phyloP scores from a whole-genome alignment of 148 eudicot species.

The Fallopia convolvulus region DNA sequence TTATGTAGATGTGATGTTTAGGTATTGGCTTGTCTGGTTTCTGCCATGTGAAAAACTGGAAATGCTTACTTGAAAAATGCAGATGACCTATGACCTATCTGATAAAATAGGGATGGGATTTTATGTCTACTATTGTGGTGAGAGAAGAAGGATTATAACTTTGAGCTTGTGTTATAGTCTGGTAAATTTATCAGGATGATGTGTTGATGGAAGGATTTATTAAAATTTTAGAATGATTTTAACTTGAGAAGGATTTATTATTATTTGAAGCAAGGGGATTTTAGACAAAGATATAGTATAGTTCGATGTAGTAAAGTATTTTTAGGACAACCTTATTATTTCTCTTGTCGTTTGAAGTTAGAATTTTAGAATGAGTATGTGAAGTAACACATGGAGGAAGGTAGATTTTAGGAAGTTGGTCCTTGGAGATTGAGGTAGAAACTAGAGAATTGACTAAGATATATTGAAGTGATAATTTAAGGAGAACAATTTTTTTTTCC shows the following conservation, averaged over 20 bases:
- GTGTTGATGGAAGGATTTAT: not conserved
- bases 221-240: too few species aligned
- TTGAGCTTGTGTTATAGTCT: not conserved
- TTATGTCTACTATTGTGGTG: not conserved
- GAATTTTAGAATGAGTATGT: not conserved
- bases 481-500: not conserved
- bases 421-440: not conserved
- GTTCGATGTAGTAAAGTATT: not conserved
- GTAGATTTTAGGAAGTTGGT: not conserved
- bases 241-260: not conserved
- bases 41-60: not conserved
- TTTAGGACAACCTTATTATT: not conserved
- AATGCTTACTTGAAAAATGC: not conserved
- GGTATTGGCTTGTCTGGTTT: not conserved
- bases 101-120: not conserved
- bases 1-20: not conserved
- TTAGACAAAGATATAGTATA: not conserved
- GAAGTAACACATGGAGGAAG: not conserved
- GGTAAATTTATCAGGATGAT: not conserved
- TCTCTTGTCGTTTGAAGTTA: not conserved
- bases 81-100: not conserved
- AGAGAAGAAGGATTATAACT: not conserved
- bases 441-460: not conserved
- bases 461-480: not conserved
- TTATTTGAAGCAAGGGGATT: conserved; percentile 1